Percentiles rank a stretch among this genome's conserved stretches.
Evolutionary conservation across 2,329 filamentous ascomycete species (phyloP).

Genomic region (Apiospora malaysiana): DNA sequence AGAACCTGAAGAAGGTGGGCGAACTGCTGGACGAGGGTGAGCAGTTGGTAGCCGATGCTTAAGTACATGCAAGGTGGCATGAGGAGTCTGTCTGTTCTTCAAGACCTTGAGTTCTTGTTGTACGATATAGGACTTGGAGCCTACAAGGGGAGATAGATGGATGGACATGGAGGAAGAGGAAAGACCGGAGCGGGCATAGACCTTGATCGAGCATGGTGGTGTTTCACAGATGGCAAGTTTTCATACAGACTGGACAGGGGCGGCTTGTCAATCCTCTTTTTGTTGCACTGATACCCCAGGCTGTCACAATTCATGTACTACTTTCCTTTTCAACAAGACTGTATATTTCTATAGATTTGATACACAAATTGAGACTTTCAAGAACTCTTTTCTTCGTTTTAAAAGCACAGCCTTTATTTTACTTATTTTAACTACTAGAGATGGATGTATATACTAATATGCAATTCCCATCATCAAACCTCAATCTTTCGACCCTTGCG

Average conservation of each 20-base stretch:
- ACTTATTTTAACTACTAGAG: background rate
- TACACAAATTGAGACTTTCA: background rate
- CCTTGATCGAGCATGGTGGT: background rate
- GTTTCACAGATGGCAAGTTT: background rate
- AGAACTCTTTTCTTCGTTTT: background rate
- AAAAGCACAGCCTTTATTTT: background rate
- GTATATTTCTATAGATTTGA: slow-evolving; percentile 1
- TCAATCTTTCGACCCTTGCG: slow-evolving; percentile 77
- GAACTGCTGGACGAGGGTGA: slow-evolving; percentile 93
- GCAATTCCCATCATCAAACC: slow-evolving; percentile 27
- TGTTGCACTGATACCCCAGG: slow-evolving; percentile 18
- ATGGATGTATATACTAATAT: background rate
- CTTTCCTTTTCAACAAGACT: slow-evolving; percentile 8
- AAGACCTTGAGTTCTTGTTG: background rate
- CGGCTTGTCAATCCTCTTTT: background rate
- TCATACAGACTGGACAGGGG: background rate
- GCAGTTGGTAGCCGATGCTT: slow-evolving; percentile 75
- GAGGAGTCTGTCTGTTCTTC: background rate
- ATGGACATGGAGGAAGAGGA: background rate
- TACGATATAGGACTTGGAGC: background rate
- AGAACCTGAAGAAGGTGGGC: slow-evolving; percentile 82
- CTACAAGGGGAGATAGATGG: background rate
- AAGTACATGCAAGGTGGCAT: background rate
- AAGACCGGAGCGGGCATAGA: background rate
- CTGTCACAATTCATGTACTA: background rate